Conservation (phyloP, 768 basidiomycete species). For the Panus rudis region DNA sequence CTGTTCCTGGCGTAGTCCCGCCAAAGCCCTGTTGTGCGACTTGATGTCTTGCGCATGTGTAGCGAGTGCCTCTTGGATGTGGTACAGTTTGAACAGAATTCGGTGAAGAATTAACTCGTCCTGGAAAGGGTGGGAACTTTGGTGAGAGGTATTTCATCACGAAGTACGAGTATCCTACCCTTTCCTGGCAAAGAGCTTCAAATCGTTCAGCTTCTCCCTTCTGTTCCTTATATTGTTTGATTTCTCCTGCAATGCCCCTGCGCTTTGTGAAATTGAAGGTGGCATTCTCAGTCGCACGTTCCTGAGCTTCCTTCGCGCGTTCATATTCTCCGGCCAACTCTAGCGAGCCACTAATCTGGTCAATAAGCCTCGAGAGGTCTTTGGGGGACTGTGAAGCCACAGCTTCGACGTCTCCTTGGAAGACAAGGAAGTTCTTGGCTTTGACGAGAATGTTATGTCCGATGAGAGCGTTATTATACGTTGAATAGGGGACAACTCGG, state of each 20-base stretch:
- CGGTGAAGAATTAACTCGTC: slow-evolving; percentile 79
- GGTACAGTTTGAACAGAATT: slow-evolving; percentile 81
- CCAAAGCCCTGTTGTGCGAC: slow-evolving; percentile 65
- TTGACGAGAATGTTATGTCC: slow-evolving; percentile 95
- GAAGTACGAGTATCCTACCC: slow-evolving; percentile 38
- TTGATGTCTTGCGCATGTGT: slow-evolving; percentile 63
- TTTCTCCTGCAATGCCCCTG: slow-evolving; percentile 88
- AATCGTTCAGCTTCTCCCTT: slow-evolving; percentile 89
- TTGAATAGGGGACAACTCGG: slow-evolving; percentile 74
- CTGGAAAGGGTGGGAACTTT: slow-evolving; percentile 30
- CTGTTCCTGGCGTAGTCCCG: slow-evolving; percentile 63
- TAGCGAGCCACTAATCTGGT: slow-evolving; percentile 92
- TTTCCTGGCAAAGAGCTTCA: slow-evolving; percentile 66
- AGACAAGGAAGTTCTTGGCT: slow-evolving; percentile 98
- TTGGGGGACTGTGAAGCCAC: slow-evolving; percentile 92
- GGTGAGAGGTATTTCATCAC: not conserved
- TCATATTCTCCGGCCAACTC: slow-evolving; percentile 89
- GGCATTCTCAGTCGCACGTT: slow-evolving; percentile 88
- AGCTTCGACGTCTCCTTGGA: slow-evolving; percentile 98
- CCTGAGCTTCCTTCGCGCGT: slow-evolving; percentile 77
- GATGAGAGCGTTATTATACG: slow-evolving; percentile 84
- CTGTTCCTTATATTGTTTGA: slow-evolving; percentile 96
- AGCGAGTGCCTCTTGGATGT: slow-evolving; percentile 81
- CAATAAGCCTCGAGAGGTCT: slow-evolving; percentile 84
- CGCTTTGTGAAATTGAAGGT: slow-evolving; percentile 94